A percentile compares a stretch with the other conserved stretches of the same genome.
Conservation (phyloP, 2,329 filamentous ascomycete species). For the Periconia sp. region DNA sequence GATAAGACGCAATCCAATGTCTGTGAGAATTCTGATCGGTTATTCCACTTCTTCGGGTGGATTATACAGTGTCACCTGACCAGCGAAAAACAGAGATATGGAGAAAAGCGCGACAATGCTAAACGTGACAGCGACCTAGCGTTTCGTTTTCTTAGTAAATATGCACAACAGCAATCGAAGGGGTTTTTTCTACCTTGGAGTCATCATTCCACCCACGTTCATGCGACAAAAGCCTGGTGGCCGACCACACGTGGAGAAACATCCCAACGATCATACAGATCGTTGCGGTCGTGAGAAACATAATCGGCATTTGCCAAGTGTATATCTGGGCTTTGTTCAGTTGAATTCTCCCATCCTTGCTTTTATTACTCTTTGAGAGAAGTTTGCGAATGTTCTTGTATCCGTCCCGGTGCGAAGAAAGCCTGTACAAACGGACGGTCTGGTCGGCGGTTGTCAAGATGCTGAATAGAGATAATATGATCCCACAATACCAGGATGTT, state of each 20-base stretch:
- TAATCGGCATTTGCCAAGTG: constrained; percentile 43
- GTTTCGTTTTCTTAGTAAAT: neutral
- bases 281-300: constrained; percentile 38
- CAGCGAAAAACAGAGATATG: constrained; percentile 21
- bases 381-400: constrained; percentile 38
- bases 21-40: too few species aligned
- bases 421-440: constrained; percentile 46
- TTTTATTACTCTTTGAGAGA: constrained; percentile 29
- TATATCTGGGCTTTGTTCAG: constrained; percentile 35
- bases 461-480: constrained; percentile 55
- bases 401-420: constrained; percentile 46
- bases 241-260: constrained; percentile 43
- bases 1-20: too few species aligned
- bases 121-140: constrained; percentile 24
- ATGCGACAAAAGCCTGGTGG: constrained; percentile 24
- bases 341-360: constrained; percentile 20
- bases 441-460: constrained; percentile 50
- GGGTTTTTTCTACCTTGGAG: constrained; percentile 23
- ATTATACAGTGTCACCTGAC: constrained; percentile 22
- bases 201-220: constrained; percentile 35
- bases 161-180: neutral
- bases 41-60: neutral
- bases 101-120: constrained; percentile 17
- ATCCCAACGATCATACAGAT: constrained; percentile 43
- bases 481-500: constrained; percentile 47